These are phyloP conservation scores for Botrytis hyacinthi DNA, from an alignment of 2,329 filamentous ascomycete genomes.

Conservation along the genomic window DNA sequence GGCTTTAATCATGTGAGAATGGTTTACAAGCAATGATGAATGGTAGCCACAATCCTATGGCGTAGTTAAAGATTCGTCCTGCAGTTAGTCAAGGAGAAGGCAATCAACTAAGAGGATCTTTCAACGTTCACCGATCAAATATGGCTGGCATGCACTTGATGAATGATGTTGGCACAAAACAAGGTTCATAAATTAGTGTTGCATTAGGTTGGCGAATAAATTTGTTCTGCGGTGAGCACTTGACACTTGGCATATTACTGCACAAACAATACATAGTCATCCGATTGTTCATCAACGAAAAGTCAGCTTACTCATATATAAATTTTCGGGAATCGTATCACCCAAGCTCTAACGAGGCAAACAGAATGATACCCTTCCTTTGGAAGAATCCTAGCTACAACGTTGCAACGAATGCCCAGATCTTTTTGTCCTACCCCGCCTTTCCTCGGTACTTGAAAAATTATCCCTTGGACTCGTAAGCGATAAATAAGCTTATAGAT, in stretches of 20 bases:
- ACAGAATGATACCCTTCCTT: neutral
- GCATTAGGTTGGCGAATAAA: neutral
- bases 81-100: neutral
- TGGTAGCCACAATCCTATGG: neutral
- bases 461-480: neutral
- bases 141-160: neutral
- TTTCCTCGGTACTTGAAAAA: neutral
- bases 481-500: neutral
- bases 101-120: neutral
- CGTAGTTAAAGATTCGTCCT: neutral
- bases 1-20: neutral
- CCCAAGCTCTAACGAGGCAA: neutral
- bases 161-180: neutral
- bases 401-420: neutral
- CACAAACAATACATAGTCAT: neutral
- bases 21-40: neutral
- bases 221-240: neutral
- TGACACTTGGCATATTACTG: neutral
- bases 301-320: constrained; percentile 8
- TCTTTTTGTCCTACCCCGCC: neutral
- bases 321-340: neutral
- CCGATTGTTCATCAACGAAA: neutral
- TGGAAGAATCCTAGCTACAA: neutral
- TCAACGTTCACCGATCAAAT: too few species aligned
- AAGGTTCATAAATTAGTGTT: neutral